A percentile compares a stretch with the other conserved stretches of the same genome.
phyloP scores from a whole-genome alignment of 1,139 yeast genomes.

The Meyerozyma sp. region DNA sequence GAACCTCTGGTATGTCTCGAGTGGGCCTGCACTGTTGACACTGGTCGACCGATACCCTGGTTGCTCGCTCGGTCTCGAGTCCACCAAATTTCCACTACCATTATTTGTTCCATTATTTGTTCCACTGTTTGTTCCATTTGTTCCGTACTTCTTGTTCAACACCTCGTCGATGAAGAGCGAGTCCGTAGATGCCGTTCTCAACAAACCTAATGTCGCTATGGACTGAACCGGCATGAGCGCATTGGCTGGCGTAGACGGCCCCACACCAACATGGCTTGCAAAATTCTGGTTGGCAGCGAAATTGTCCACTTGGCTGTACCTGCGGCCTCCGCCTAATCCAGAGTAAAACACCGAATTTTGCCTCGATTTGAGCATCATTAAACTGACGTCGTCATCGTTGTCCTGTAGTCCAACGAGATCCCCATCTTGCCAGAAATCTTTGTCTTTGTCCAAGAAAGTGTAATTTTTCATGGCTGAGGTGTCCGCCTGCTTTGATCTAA shows the following conservation, averaged over 20 bases:
- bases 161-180: conserved; percentile 30
- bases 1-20: background rate
- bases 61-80: background rate
- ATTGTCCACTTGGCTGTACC: conserved; percentile 12
- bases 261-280: background rate
- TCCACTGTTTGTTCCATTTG: conserved; percentile 10
- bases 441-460: conserved; percentile 28
- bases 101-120: background rate
- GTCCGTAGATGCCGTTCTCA: conserved; percentile 33
- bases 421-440: conserved; percentile 24
- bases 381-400: conserved; percentile 15
- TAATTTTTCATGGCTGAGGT: conserved; percentile 25
- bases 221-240: conserved; percentile 16
- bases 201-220: conserved; percentile 23
- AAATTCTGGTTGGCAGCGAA: conserved; percentile 10
- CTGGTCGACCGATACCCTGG: background rate
- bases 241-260: conserved; percentile 2
- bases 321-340: conserved; percentile 5
- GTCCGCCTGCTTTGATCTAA: conserved; percentile 9
- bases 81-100: background rate
- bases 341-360: conserved; percentile 13
- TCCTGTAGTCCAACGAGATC: conserved; percentile 17
- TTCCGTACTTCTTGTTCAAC: conserved; percentile 21
- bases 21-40: background rate
- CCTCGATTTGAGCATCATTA: conserved; percentile 18